phyloP scores from a whole-genome alignment of 2,329 filamentous ascomycete species.

The Aspergillus sp. region DNA sequence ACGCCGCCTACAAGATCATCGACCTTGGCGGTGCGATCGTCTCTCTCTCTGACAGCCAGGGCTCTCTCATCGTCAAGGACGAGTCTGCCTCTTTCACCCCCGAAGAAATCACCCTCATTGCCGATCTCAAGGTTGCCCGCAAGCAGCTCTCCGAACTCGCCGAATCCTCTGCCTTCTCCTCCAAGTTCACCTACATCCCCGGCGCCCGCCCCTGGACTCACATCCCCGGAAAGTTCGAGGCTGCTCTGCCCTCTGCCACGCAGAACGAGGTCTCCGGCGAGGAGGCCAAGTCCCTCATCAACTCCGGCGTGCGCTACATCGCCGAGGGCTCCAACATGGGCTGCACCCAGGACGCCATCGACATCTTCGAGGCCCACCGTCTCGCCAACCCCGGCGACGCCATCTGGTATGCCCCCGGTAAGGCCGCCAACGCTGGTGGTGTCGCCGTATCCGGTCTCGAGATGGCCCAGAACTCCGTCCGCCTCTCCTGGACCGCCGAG shows the following conservation, averaged over 20 bases:
- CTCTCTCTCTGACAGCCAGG: slow-evolving; percentile 91
- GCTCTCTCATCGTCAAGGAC: slow-evolving; percentile 72
- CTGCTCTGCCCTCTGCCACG: slow-evolving; percentile 89
- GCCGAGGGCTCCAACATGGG: slow-evolving; percentile 99
- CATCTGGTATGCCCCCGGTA: slow-evolving; percentile 95
- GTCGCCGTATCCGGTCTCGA: slow-evolving; percentile 96
- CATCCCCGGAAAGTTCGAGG: slow-evolving; percentile 76
- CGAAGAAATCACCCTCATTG: slow-evolving; percentile 76
- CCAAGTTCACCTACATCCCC: slow-evolving; percentile 80
- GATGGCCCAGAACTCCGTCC: slow-evolving; percentile 97
- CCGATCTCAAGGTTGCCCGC: slow-evolving; percentile 81
- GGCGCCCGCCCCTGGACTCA: slow-evolving; percentile 90
- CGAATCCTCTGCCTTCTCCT: slow-evolving; percentile 53
- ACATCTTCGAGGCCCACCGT: slow-evolving; percentile 81
- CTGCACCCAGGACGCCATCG: slow-evolving; percentile 92
- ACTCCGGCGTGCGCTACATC: slow-evolving; percentile 75
- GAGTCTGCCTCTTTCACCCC: slow-evolving; percentile 70
- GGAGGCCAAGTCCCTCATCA: slow-evolving; percentile 80
- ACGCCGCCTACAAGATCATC: slow-evolving; percentile 92
- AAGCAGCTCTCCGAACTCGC: slow-evolving; percentile 75
- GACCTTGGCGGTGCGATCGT: slow-evolving; percentile 92
- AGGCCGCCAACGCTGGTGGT: slow-evolving; percentile 96
- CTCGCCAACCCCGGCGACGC: slow-evolving; percentile 64
- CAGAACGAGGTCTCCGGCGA: slow-evolving; percentile 96
- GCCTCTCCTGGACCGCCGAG: slow-evolving; percentile 80